Base-by-base conservation (phyloP, 192 early-diverging fungal species). In the Rhizoclosmatium sp. region DNA sequence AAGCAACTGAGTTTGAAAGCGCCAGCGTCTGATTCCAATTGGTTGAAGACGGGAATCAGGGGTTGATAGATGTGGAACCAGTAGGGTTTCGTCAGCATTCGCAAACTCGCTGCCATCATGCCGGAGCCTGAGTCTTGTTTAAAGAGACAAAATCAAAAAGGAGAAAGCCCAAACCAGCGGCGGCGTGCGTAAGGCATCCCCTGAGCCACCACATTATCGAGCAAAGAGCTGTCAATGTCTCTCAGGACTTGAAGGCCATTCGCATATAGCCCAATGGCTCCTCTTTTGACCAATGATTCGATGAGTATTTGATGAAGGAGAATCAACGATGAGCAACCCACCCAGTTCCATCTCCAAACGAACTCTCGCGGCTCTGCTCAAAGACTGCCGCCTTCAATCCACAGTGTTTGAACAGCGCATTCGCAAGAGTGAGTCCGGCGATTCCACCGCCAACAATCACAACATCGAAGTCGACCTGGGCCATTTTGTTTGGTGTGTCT, bases 101-200 rank as follows among this genome's bases (percentile, higher is more conserved):
- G 84, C 84, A 23, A 85, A 61, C 47, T 86, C 84, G 3, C 75
- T 71, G n/a, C 84, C 84, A 65, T 85, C 84, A 49, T 85, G 84
- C 16, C 84, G 41, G 39, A 84, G 44, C 83, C 83, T 86, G 23
- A 71, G n/a, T 65, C 21, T 3, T 65, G 51, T 54, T 54, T 16
- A 54, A 54, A 54, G 51, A 54, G 31, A 31, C 31, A 0, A 31
- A 31, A 31, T 31, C 31, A 31, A 31, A 31, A 54, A 54, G 16
- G 51, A 16, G 31, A 64, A 21, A 39, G 31, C 62, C 12, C 62
- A 23, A 12, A 69, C 23, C 70, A 72, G 19, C 54, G 70, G 42
- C 70, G 48, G 54, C 58, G 48, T 7, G 16, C 67, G 45, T 47
- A 73, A 19, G 83, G 79, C 44, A 69, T 58, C 23, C 80, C 82